phyloP scores from a whole-genome alignment of 768 basidiomycete genomes.

The Boletellus emodensis region DNA sequence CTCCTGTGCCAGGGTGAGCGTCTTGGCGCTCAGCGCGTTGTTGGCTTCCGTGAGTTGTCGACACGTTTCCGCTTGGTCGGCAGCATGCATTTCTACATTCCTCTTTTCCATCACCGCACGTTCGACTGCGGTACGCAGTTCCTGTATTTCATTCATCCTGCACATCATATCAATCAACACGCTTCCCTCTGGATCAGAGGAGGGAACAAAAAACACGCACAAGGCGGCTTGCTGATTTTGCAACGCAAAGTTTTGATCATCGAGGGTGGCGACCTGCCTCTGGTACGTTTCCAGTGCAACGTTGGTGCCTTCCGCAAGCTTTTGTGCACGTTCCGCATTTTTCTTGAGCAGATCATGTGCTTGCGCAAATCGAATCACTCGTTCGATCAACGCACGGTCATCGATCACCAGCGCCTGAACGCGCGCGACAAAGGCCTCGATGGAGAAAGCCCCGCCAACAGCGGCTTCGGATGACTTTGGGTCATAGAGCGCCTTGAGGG shows the following conservation, averaged over 20 bases:
- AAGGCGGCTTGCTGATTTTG: slow-evolving; percentile 50
- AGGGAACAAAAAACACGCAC: slow-evolving; percentile 38
- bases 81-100: slow-evolving; percentile 62
- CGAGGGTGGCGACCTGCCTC: slow-evolving; percentile 76
- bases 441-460: slow-evolving; percentile 44
- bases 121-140: slow-evolving; percentile 60
- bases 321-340: slow-evolving; percentile 89
- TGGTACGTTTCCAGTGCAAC: slow-evolving; percentile 84
- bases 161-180: slow-evolving; percentile 1
- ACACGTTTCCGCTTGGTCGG: slow-evolving; percentile 71
- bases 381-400: slow-evolving; percentile 78
- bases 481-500: slow-evolving; percentile 79
- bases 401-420: slow-evolving; percentile 81
- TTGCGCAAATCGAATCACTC: slow-evolving; percentile 79
- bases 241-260: slow-evolving; percentile 63
- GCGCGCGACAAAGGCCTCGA: slow-evolving; percentile 73
- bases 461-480: slow-evolving; percentile 29
- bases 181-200: background rate
- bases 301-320: slow-evolving; percentile 80
- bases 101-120: slow-evolving; percentile 58
- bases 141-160: slow-evolving; percentile 65
- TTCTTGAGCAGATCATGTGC: slow-evolving; percentile 89
- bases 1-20: slow-evolving; percentile 47
- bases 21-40: slow-evolving; percentile 66
- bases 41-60: slow-evolving; percentile 77